These are phyloP conservation scores for Sclerotinia spermophila DNA, from an alignment of 2,329 filamentous ascomycete species.

Conservation along the genomic window DNA sequence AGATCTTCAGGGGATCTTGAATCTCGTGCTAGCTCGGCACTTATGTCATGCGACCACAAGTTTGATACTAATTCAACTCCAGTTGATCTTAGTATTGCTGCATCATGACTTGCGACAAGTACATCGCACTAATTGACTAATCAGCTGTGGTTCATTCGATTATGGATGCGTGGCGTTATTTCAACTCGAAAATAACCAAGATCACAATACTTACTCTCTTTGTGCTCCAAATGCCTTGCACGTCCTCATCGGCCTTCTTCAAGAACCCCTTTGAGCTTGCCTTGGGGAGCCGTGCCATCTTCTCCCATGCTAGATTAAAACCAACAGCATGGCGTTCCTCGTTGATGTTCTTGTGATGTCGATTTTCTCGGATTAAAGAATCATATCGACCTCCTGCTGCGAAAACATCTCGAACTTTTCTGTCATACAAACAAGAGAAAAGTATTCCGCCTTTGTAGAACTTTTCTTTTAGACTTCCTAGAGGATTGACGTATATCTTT, in stretches of 20 bases:
- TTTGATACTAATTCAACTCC: slow-evolving; percentile 74
- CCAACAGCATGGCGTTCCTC: slow-evolving; percentile 80
- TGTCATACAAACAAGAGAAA: slow-evolving; percentile 88
- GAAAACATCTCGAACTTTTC: slow-evolving; percentile 78
- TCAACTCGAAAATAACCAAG: slow-evolving; percentile 17
- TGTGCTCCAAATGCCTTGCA: slow-evolving; percentile 55
- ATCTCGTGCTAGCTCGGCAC: slow-evolving; percentile 81
- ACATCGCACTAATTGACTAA: slow-evolving; percentile 67
- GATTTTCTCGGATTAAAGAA: slow-evolving; percentile 77
- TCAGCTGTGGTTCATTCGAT: neutral
- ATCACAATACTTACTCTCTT: slow-evolving; percentile 55
- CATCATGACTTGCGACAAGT: slow-evolving; percentile 83
- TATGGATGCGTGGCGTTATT: neutral
- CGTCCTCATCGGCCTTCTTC: slow-evolving; percentile 67
- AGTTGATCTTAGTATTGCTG: slow-evolving; percentile 66
- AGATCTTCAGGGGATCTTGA: slow-evolving; percentile 76
- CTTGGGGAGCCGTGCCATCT: slow-evolving; percentile 52
- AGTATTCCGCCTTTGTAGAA: slow-evolving; percentile 84
- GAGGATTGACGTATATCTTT: slow-evolving; percentile 78
- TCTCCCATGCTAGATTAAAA: slow-evolving; percentile 86
- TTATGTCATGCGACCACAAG: slow-evolving; percentile 81
- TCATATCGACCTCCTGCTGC: slow-evolving; percentile 95
- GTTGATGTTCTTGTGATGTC: slow-evolving; percentile 61
- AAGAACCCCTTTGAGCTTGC: slow-evolving; percentile 54
- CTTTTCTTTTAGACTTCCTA: slow-evolving; percentile 85